A percentile compares a stretch with the other conserved stretches of the same genome.
phyloP scores from a whole-genome alignment of 371 early-diverging fungal genomes.

The Circinella minor region DNA sequence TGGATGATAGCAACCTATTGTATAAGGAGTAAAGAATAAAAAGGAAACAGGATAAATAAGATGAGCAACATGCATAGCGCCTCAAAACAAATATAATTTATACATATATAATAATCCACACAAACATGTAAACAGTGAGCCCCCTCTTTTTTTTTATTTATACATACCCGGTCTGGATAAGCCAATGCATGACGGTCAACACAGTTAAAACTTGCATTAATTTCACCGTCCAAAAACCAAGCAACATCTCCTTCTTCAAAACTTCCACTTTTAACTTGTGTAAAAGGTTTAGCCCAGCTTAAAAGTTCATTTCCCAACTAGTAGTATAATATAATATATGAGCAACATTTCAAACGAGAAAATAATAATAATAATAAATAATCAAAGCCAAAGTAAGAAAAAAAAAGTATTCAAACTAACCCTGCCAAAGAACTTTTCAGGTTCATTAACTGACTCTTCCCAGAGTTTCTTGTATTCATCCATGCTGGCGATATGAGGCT shows the following conservation, averaged over 20 bases:
- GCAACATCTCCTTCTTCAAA: constrained; percentile 81
- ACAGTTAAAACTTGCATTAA: constrained; percentile 97
- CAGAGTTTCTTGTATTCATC: constrained; percentile 76
- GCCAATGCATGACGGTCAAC: constrained; percentile 92
- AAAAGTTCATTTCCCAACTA: constrained; percentile 76
- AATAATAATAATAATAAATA: background rate
- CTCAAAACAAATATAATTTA: background rate
- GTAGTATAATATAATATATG: no score
- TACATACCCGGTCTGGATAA: constrained; percentile 65
- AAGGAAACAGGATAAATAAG: background rate
- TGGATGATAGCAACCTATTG: constrained; percentile 80
- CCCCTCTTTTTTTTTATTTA: background rate
- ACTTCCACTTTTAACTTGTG: constrained; percentile 64
- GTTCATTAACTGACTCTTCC: constrained; percentile 72
- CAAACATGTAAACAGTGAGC: background rate
- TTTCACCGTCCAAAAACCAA: constrained; percentile 94
- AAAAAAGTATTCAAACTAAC: constrained; percentile 38
- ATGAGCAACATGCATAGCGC: constrained; percentile 7
- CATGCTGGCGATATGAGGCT: constrained; percentile 69
- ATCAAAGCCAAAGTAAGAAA: background rate
- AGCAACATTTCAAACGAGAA: background rate
- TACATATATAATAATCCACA: background rate
- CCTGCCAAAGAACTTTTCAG: constrained; percentile 82
- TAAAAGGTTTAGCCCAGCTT: constrained; percentile 80
- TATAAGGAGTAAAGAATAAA: background rate